Percentiles rank a stretch among this genome's conserved stretches.
Evolutionary conservation across 2,329 filamentous ascomycete genomes (phyloP).

Genomic region (Tricladium varicosporioides): DNA sequence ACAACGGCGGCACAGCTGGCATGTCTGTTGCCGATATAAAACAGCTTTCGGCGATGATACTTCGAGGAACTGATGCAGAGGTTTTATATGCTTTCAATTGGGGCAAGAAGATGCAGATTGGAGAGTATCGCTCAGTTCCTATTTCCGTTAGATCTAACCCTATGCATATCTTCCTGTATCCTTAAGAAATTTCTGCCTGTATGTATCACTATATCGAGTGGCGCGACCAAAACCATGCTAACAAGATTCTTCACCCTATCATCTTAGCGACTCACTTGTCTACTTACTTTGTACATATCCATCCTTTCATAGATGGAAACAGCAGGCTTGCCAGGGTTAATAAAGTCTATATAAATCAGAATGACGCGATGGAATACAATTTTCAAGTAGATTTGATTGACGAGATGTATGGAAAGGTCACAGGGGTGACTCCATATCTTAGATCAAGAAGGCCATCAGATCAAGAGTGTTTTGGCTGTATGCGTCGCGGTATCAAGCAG

Average conservation of each 20-base stretch:
- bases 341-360: no score
- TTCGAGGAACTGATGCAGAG: slow-evolving; percentile 18
- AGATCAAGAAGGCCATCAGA: no score
- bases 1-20: background rate
- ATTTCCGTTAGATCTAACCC: slow-evolving; percentile 21
- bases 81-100: slow-evolving; percentile 13
- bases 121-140: slow-evolving; percentile 21
- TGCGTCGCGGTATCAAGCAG: no score
- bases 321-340: slow-evolving; percentile 23
- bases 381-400: no score
- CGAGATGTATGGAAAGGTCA: no score
- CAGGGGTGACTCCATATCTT: no score
- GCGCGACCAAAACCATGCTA: slow-evolving; percentile 12
- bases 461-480: no score
- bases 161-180: slow-evolving; percentile 26
- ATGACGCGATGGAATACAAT: no score
- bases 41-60: slow-evolving; percentile 9
- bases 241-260: slow-evolving; percentile 22
- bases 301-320: slow-evolving; percentile 29
- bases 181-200: slow-evolving; percentile 21
- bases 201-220: slow-evolving; percentile 21
- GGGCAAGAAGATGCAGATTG: slow-evolving; percentile 14
- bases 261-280: slow-evolving; percentile 10
- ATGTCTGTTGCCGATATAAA: slow-evolving; percentile 16
- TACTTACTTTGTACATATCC: slow-evolving; percentile 7